Conservation (phyloP, 768 basidiomycete genomes). For the Kwoniella dejecticola region DNA sequence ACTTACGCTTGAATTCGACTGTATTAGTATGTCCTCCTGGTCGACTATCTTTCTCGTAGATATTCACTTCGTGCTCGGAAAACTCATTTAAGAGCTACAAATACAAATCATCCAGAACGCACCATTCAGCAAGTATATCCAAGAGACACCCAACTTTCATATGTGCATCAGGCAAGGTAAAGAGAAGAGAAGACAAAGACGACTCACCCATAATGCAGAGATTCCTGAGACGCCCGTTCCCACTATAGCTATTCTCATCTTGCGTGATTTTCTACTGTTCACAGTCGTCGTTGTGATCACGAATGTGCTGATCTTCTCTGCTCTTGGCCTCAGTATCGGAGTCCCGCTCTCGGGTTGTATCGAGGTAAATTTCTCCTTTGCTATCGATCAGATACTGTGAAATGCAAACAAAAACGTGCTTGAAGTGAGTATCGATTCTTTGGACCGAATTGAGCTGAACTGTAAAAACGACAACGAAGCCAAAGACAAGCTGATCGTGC, state of each 20-base stretch:
- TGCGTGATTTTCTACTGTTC: background rate
- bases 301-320: no score
- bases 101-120: no score
- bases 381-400: no score
- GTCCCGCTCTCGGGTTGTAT: background rate
- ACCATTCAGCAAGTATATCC: no score
- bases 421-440: no score
- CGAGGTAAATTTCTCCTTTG: no score
- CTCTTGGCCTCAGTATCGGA: no score
- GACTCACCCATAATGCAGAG: conserved; percentile 71
- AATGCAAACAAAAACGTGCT: no score
- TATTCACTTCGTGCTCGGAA: conserved; percentile 72
- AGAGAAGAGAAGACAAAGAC: background rate
- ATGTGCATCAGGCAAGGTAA: background rate
- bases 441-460: no score
- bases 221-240: conserved; percentile 80
- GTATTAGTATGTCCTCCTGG: conserved; percentile 80
- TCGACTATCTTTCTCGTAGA: conserved; percentile 69
- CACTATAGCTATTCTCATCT: conserved; percentile 66
- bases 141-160: background rate
- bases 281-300: no score
- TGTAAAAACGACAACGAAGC: no score
- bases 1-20: conserved; percentile 59
- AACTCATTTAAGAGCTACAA: conserved; percentile 70
- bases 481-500: conserved; percentile 8